A percentile compares a stretch with the other conserved stretches of the same genome.
Evolutionary conservation across 495 filamentous ascomycete genomes (phyloP).

Genomic region (Melanomma pulvis-pyrius): DNA sequence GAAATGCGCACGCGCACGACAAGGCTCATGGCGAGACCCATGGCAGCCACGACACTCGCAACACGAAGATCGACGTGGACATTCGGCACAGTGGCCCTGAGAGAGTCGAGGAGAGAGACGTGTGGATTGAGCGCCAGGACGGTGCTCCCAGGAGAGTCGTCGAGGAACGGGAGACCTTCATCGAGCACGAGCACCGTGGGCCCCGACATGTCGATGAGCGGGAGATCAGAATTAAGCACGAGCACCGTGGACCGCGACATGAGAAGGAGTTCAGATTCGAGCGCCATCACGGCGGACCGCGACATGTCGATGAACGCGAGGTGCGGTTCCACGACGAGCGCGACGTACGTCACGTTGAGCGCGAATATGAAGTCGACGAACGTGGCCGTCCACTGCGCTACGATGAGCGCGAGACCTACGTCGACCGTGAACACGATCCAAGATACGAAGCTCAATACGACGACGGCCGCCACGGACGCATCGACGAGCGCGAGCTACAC

Average conservation of each 20-base stretch:
- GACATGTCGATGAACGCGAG: conserved; percentile 22
- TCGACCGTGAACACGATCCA: conserved; percentile 12
- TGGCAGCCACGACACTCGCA: background rate
- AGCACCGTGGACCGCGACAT: conserved; percentile 1
- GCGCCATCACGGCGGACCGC: conserved; percentile 3
- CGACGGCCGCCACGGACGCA: conserved; percentile 10
- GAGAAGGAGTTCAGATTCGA: conserved; percentile 18
- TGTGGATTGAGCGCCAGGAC: conserved; percentile 9
- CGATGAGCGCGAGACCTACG: conserved; percentile 18
- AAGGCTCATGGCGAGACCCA: background rate
- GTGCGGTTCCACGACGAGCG: background rate
- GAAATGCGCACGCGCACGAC: background rate
- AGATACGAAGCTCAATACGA: background rate
- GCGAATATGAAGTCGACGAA: conserved; percentile 11
- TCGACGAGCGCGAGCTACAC: conserved; percentile 28
- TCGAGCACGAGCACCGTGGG: conserved; percentile 11
- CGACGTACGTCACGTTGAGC: background rate
- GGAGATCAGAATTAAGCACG: conserved; percentile 15
- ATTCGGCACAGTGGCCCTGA: conserved; percentile 10
- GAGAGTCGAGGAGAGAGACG: conserved; percentile 27
- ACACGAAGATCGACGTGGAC: conserved; percentile 27
- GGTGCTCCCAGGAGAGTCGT: background rate
- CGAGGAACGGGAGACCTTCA: conserved; percentile 19
- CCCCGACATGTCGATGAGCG: conserved; percentile 16
- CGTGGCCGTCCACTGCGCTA: conserved; percentile 8